Conservation (phyloP, 805 yeast genomes). For the Candida xiaguanensis region DNA sequence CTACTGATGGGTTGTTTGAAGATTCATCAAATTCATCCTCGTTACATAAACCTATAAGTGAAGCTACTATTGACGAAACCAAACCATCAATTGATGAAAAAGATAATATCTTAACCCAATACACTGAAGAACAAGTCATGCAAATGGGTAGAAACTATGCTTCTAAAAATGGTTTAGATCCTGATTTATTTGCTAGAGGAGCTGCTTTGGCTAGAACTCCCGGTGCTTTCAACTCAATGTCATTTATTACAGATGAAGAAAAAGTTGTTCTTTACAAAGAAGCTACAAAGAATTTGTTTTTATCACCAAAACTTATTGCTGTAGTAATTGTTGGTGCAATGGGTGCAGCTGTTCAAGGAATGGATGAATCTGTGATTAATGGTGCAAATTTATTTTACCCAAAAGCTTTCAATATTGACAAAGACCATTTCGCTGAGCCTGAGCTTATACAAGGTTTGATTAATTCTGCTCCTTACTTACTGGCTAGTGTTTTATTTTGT, state of each 20-base stretch:
- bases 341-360: slow-evolving; percentile 72
- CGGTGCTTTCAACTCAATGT: slow-evolving; percentile 53
- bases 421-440: slow-evolving; percentile 31
- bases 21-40: slow-evolving; percentile 3
- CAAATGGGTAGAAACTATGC: slow-evolving; percentile 70
- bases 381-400: slow-evolving; percentile 67
- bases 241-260: slow-evolving; percentile 44
- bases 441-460: slow-evolving; percentile 60
- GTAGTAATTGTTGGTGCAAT: slow-evolving; percentile 59
- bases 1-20: slow-evolving; percentile 5
- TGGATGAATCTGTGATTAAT: slow-evolving; percentile 69
- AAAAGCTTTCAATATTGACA: slow-evolving; percentile 43
- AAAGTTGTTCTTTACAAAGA: slow-evolving; percentile 45
- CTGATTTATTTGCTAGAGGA: slow-evolving; percentile 57
- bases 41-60: slow-evolving; percentile 5
- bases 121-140: slow-evolving; percentile 60
- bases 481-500: slow-evolving; percentile 55
- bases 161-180: slow-evolving; percentile 48
- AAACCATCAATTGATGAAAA: slow-evolving; percentile 20
- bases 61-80: slow-evolving; percentile 17
- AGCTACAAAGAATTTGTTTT: slow-evolving; percentile 41
- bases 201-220: slow-evolving; percentile 61
- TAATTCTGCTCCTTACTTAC: slow-evolving; percentile 63
- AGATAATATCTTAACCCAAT: slow-evolving; percentile 52
- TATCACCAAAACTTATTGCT: slow-evolving; percentile 47